A percentile compares a stretch with the other conserved stretches of the same genome.
phyloP scores from a whole-genome alignment of 139 green algal species.

The Bryopsis sp. region DNA sequence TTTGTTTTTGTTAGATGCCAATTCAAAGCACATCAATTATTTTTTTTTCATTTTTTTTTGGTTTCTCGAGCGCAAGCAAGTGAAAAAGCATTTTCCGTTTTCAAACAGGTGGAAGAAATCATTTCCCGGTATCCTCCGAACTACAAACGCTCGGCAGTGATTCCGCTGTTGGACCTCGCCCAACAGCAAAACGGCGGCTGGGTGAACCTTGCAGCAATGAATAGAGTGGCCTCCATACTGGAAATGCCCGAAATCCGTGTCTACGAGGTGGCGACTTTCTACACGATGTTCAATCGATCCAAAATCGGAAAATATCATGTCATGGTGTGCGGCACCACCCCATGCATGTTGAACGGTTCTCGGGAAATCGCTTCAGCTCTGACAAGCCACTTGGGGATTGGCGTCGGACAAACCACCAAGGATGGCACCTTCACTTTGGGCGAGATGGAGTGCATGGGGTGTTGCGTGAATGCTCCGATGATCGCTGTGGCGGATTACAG shows the following conservation, averaged over 20 bases:
- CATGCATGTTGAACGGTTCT: slow-evolving; percentile 37
- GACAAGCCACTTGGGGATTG: slow-evolving; percentile 37
- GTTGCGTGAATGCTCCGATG: slow-evolving; percentile 98
- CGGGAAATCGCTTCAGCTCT: slow-evolving; percentile 38
- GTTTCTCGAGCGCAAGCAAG: too few relatives aligned
- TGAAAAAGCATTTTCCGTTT: too few relatives aligned
- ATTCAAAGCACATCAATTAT: too few relatives aligned
- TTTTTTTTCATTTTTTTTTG: too few relatives aligned
- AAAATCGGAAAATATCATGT: slow-evolving; percentile 74
- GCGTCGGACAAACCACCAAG: slow-evolving; percentile 51
- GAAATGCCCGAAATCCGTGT: slow-evolving; percentile 86
- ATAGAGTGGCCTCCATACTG: slow-evolving; percentile 76
- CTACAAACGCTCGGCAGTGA: slow-evolving; percentile 89
- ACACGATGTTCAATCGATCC: slow-evolving; percentile 98
- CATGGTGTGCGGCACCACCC: slow-evolving; percentile 24
- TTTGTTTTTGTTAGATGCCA: too few relatives aligned
- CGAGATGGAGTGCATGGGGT: slow-evolving; percentile 99
- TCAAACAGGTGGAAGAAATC: slow-evolving; percentile 69
- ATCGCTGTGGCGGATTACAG: slow-evolving; percentile 86
- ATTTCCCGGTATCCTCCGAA: slow-evolving; percentile 85
- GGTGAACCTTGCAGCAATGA: slow-evolving; percentile 84
- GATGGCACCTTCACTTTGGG: slow-evolving; percentile 94
- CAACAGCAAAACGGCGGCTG: slow-evolving; percentile 94
- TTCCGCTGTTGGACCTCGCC: slow-evolving; percentile 93
- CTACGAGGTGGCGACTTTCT: slow-evolving; percentile 98